These are phyloP conservation scores for Elongisporangium undulatum DNA, from an alignment of 352 stramenopile genomes.

Conservation along the genomic window DNA sequence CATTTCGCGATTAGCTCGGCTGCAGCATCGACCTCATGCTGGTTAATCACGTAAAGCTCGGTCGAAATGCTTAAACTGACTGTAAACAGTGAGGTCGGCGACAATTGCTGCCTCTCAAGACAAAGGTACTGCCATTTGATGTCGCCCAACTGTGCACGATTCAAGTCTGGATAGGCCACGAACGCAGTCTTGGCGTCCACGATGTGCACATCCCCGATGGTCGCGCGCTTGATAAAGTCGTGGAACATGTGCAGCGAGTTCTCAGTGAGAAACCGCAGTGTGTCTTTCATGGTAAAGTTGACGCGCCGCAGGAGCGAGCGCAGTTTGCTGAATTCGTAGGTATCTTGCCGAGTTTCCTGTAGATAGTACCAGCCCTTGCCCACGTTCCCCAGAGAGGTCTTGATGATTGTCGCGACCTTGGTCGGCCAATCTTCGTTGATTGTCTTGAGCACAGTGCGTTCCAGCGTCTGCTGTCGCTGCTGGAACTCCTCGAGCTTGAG, in stretches of 20 bases:
- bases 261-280: constrained; percentile 63
- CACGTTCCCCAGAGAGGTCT: constrained; percentile 62
- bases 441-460: constrained; percentile 65
- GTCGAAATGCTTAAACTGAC: constrained; percentile 67
- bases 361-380: constrained; percentile 86
- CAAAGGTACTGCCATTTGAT: constrained; percentile 81
- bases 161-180: constrained; percentile 59
- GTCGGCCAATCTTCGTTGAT: constrained; percentile 82
- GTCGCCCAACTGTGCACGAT: constrained; percentile 51
- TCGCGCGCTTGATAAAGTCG: constrained; percentile 55
- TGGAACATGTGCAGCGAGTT: constrained; percentile 74
- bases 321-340: constrained; percentile 87
- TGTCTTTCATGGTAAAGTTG: constrained; percentile 85
- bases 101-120: constrained; percentile 54
- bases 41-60: constrained; percentile 73
- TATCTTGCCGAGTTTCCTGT: constrained; percentile 79
- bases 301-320: constrained; percentile 64
- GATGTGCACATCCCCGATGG: constrained; percentile 61
- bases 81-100: constrained; percentile 62
- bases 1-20: constrained; percentile 46
- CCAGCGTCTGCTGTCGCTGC: constrained; percentile 68
- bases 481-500: constrained; percentile 87
- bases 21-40: constrained; percentile 57
- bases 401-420: constrained; percentile 68
- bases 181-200: constrained; percentile 69